These are phyloP conservation scores for Botrytis aclada DNA, from an alignment of 2,329 filamentous ascomycete species.

Conservation along the genomic window DNA sequence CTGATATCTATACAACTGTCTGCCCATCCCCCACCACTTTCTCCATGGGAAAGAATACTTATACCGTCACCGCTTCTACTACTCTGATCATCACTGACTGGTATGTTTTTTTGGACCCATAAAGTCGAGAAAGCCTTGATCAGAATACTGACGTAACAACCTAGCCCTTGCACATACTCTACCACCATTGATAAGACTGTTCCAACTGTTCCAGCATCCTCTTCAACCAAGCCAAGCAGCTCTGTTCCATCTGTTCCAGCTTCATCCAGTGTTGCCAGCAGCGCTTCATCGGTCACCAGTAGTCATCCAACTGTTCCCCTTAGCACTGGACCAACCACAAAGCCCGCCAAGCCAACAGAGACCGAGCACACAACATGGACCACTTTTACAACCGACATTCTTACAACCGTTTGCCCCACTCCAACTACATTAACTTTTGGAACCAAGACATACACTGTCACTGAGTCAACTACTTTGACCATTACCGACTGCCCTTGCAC, in stretches of 20 bases:
- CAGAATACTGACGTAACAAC: background rate
- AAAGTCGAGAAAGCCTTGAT: background rate
- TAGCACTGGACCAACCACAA: background rate
- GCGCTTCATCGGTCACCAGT: background rate
- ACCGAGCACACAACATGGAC: constrained; percentile 19
- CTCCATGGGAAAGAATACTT: constrained; percentile 43
- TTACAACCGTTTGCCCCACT: constrained; percentile 17
- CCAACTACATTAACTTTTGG: constrained; percentile 44
- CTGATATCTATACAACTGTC: constrained; percentile 45
- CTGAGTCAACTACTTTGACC: constrained; percentile 51
- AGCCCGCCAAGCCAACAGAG: background rate
- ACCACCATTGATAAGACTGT: constrained; percentile 8
- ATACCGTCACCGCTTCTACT: constrained; percentile 58
- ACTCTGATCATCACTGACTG: constrained; percentile 48
- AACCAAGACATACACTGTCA: constrained; percentile 54
- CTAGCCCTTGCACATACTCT: constrained; percentile 18
- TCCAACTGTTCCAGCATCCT: constrained; percentile 1
- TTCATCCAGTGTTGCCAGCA: constrained; percentile 4
- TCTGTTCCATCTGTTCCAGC: background rate
- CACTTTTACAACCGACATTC: constrained; percentile 18
- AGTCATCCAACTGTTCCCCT: constrained; percentile 8
- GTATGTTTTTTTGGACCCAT: background rate
- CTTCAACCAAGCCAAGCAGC: background rate
- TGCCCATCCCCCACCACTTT: constrained; percentile 40
- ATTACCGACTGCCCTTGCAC: constrained; percentile 48